Evolutionary conservation across 2,329 filamentous ascomycete species (phyloP), one percentile per base, ranked within the genome.

Genomic region (Blumeriella jaapii): DNA sequence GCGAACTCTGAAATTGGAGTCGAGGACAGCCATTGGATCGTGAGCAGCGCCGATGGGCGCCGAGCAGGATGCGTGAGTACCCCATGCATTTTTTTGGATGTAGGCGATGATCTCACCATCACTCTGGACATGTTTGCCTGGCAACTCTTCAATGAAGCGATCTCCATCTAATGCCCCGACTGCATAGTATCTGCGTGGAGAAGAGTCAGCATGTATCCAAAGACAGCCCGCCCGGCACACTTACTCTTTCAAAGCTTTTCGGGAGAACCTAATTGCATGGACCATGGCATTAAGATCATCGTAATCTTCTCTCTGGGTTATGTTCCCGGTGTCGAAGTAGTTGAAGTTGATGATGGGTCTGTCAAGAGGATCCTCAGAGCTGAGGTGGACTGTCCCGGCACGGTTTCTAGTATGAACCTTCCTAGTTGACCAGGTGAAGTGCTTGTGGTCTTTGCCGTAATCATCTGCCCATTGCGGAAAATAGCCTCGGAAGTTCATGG

Each of bases 321-420:
- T 39, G 6, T 23, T 58, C 5, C 69, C 67, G 14, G 64, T 60
- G 13, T 52, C 58, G 57, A 71, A 77, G 55, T 67, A 78, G 54
- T 74, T 71, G 60, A 76, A 80, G 31, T 61, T 60, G 45, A 83
- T 78, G 5, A 68, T 54, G 0, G 80, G 79, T 3, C 64, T 60
- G 35, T 82, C 77, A 1, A 71, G 68, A 0, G 79, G 78, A 50
- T 83, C 68, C 0, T 67, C 58, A 0, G 71, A 76, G 11, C 61
- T 61, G 4, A 85, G 67, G 3, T 56, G 65, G 3, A 85, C 77
- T 1, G 65, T 68, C 6, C 80, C 80, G 5, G 67, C 69, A 1
- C 51, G 59, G 41, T 82, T 81, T 34, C 71, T 68, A 0, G 76
- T 67, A 48, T 78, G 75, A 0, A 69, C 67, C 55, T 79, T 78